These are phyloP conservation scores for Didymella sp. DNA, from an alignment of 2,329 filamentous ascomycete genomes.

Conservation along the genomic window DNA sequence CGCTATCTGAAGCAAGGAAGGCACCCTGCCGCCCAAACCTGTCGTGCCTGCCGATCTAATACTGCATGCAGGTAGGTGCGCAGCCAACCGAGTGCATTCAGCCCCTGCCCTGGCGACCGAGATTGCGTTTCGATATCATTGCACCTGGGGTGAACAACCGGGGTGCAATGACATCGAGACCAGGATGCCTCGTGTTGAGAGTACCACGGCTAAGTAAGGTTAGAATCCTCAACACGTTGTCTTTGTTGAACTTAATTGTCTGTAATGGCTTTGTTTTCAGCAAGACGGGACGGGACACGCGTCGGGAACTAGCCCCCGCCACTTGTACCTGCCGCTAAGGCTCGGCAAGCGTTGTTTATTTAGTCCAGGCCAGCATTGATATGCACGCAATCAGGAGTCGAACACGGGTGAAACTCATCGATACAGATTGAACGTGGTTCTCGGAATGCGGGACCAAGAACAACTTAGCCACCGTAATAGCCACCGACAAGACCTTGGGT, in stretches of 20 bases:
- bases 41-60: constrained; percentile 26
- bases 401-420: constrained; percentile 4
- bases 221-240: constrained; percentile 8
- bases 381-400: constrained; percentile 14
- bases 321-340: constrained; percentile 24
- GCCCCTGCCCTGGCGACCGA: constrained; percentile 15
- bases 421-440: constrained; percentile 1
- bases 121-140: constrained; percentile 22
- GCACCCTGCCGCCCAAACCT: constrained; percentile 19
- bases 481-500: constrained; percentile 19
- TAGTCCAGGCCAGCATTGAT: constrained; percentile 13
- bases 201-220: constrained; percentile 4
- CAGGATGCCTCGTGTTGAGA: constrained; percentile 6
- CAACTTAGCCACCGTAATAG: constrained; percentile 21
- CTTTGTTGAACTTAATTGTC: constrained; percentile 10
- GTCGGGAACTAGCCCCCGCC: constrained; percentile 24
- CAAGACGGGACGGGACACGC: constrained; percentile 9
- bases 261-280: constrained; percentile 1
- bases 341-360: constrained; percentile 9
- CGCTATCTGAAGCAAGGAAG: constrained; percentile 24
- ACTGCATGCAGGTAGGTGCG: constrained; percentile 19
- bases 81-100: constrained; percentile 12
- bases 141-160: constrained; percentile 9
- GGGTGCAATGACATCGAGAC: constrained; percentile 4
- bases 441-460: constrained; percentile 22